Conservation (phyloP, 75 land plant species). For the Selaginella tamariscina region DNA sequence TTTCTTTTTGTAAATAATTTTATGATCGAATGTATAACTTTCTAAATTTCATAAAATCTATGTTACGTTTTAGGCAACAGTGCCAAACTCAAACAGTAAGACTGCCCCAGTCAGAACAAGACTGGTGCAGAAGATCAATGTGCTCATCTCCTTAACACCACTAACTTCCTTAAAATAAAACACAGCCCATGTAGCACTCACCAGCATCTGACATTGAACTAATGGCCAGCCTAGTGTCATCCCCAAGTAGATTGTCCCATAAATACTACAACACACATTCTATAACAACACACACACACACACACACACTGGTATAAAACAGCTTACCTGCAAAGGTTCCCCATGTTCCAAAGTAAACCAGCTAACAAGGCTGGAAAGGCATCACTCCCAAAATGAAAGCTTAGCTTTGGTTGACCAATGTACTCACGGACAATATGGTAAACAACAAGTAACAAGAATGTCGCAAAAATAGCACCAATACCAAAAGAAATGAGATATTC, state of each 20-base stretch:
- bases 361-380: conserved; percentile 24
- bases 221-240: conserved; percentile 28
- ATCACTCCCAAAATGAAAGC: conserved; percentile 18
- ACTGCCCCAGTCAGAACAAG: conserved; percentile 21
- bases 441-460: conserved; percentile 14
- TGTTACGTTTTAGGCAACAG: conserved; percentile 14
- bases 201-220: conserved; percentile 28
- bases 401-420: conserved; percentile 14
- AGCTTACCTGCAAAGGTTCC: conserved; percentile 21
- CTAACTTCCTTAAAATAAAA: conserved; percentile 25
- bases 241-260: conserved; percentile 24
- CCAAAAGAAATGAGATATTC: conserved; percentile 28
- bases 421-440: not conserved
- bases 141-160: not conserved
- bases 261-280: conserved; percentile 17
- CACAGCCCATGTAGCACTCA: conserved; percentile 28
- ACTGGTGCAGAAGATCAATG: conserved; percentile 16
- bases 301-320: not conserved
- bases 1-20: too few relatives aligned
- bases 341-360: conserved; percentile 25
- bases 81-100: conserved; percentile 23
- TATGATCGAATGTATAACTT: too few relatives aligned
- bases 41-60: too few relatives aligned
- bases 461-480: conserved; percentile 24
- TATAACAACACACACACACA: not conserved